Conservation (phyloP, 1,284 basidiomycete genomes). For the Puccinia triticina region DNA sequence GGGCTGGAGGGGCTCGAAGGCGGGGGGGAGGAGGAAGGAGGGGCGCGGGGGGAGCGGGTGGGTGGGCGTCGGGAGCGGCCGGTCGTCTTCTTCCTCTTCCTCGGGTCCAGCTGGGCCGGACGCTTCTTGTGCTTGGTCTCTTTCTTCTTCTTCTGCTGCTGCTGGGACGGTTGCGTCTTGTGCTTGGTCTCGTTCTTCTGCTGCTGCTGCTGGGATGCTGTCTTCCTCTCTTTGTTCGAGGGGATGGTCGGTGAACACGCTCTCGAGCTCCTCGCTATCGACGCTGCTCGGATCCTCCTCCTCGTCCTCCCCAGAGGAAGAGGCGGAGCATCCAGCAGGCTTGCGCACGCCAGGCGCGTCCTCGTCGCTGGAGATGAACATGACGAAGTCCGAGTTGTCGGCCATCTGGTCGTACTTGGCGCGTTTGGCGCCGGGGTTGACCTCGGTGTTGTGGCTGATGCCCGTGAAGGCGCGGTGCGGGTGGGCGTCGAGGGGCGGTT, state of each 20-base stretch:
- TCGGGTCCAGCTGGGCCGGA: too few species aligned
- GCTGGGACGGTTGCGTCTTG: too few species aligned
- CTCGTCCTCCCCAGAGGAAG: slow-evolving; percentile 13
- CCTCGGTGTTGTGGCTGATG: slow-evolving; percentile 28
- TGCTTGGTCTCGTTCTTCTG: neutral
- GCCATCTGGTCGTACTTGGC: slow-evolving; percentile 30
- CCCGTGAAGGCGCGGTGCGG: slow-evolving; percentile 19
- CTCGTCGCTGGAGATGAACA: slow-evolving; percentile 39
- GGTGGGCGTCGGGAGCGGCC: neutral
- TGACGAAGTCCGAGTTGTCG: slow-evolving; percentile 41
- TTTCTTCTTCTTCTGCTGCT: neutral
- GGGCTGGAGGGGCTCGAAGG: neutral
- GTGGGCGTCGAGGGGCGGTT: neutral
- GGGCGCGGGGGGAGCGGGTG: slow-evolving; percentile 1
- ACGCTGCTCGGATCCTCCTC: slow-evolving; percentile 52
- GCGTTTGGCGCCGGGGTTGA: slow-evolving; percentile 18
- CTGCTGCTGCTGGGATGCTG: too few species aligned
- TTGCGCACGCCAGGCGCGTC: neutral
- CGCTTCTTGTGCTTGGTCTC: neutral
- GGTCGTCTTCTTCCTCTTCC: neutral
- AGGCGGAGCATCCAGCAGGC: too few species aligned
- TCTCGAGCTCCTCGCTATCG: slow-evolving; percentile 51
- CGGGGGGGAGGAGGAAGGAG: neutral
- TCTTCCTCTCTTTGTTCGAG: slow-evolving; percentile 20
- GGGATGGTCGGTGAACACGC: slow-evolving; percentile 49